These are phyloP conservation scores for Bryoglossum gracile DNA, from an alignment of 495 filamentous ascomycete genomes.

Conservation along the genomic window DNA sequence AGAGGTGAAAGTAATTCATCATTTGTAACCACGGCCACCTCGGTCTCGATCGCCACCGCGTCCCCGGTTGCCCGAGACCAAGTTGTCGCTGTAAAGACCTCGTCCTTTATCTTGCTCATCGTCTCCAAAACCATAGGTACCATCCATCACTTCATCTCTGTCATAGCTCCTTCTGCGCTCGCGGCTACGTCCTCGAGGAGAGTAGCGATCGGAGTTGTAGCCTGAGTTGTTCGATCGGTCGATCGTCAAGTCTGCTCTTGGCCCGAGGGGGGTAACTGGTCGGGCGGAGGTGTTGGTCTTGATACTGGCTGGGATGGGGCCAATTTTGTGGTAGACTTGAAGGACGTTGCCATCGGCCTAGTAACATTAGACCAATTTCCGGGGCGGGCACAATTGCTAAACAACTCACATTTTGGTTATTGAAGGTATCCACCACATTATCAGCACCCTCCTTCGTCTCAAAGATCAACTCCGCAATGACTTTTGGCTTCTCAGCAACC, in stretches of 20 bases:
- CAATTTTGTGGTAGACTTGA: conserved; percentile 61
- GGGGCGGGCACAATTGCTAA: conserved; percentile 3
- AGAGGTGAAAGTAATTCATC: conserved; percentile 7
- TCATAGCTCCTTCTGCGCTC: conserved; percentile 37
- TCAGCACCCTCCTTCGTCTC: conserved; percentile 71
- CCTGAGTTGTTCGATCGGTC: conserved; percentile 18
- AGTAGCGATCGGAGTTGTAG: conserved; percentile 27
- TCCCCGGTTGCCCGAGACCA: conserved; percentile 33
- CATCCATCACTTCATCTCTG: conserved; percentile 49
- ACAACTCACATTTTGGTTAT: conserved; percentile 69
- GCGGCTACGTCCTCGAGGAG: conserved; percentile 41
- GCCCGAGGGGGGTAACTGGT: conserved; percentile 25
- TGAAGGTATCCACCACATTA: conserved; percentile 71
- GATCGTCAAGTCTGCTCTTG: conserved; percentile 24
- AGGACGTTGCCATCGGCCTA: conserved; percentile 84
- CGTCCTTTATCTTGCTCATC: conserved; percentile 33
- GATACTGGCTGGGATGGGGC: conserved; percentile 13
- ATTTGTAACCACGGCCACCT: conserved; percentile 30
- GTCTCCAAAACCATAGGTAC: conserved; percentile 53
- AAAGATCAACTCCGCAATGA: conserved; percentile 83
- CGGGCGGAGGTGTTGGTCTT: conserved; percentile 31
- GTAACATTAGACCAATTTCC: neutral
- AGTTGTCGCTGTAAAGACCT: conserved; percentile 39
- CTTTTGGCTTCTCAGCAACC: conserved; percentile 60
- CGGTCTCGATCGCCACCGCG: conserved; percentile 16